Evolutionary conservation across 2,329 filamentous ascomycete genomes (phyloP).

Genomic region (Sporothrix brasiliensis): DNA sequence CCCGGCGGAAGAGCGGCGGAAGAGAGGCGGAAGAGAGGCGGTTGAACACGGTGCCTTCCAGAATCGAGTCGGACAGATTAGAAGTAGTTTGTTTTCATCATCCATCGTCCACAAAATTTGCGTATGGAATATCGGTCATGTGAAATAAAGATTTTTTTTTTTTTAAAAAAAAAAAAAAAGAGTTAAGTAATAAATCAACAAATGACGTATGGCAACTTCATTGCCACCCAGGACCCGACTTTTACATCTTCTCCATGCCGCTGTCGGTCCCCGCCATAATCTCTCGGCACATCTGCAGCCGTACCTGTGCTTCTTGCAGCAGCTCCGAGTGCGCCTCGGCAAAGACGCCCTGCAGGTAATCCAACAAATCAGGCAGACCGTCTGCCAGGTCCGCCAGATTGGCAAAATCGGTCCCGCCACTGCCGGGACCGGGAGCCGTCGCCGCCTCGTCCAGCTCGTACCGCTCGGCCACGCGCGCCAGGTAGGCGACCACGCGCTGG

Average conservation of each 20-base stretch:
- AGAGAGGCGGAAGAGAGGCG: not conserved
- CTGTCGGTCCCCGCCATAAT: constrained; percentile 39
- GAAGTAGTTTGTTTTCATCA: no score
- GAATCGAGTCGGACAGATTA: no score
- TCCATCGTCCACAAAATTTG: no score
- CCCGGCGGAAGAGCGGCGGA: not conserved
- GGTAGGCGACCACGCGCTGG: constrained; percentile 48
- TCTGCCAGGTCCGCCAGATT: constrained; percentile 61
- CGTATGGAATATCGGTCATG: no score
- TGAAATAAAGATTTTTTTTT: no score
- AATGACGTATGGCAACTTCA: no score
- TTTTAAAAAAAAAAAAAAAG: no score
- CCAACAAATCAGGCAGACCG: constrained; percentile 52
- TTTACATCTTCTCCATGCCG: not conserved
- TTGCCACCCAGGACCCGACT: not conserved
- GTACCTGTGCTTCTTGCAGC: constrained; percentile 72
- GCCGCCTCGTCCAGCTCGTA: constrained; percentile 71
- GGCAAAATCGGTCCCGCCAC: no score
- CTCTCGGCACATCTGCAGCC: constrained; percentile 71
- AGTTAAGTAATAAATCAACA: no score
- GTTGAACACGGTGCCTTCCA: not conserved
- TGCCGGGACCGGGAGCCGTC: no score
- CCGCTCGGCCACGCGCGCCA: constrained; percentile 68
- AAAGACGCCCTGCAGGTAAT: constrained; percentile 49
- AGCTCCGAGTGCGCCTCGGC: constrained; percentile 63